Base-by-base conservation (phyloP, 2,329 filamentous ascomycete genomes). In the Onygenales sp. region DNA sequence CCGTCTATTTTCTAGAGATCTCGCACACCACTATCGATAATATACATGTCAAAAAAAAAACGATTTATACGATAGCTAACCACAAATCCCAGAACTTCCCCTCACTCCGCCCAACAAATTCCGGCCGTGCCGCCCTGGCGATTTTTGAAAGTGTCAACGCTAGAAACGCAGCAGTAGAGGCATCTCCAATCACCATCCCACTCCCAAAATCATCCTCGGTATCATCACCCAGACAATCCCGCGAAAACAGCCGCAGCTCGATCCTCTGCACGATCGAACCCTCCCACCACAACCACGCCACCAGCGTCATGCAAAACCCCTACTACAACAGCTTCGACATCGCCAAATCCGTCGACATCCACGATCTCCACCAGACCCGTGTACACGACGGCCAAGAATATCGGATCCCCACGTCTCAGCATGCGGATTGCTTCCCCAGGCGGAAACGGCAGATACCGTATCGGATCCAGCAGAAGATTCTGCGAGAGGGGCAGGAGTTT, bases 401-500 rank as follows among this genome's bases (percentile, higher is more conserved):
- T 27, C 21, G 21, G 21, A 59, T 65, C 3, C 67, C 67, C 7
- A 44, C 66, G n/a, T 50, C 40, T 31, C 62, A 61, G 45, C 52
- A 69, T 43, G 67, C 63, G 21, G 68, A 71, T 59, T 61, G 60
- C n/a, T 58, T 69, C 42, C 52, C 60, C 54, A 54, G 59, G 44
- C 57, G 58, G 44, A 70, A 68, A 42, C 43, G 52, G 51, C 46
- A 42, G 10, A 51, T 62, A 34, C 56, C 61, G 40, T 48, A 49
- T 48, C 47, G 54, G 17, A 52, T 61, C 14, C 61, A 61, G 59
- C 52, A 43, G 43, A 59, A 57, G 51, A 51, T 63, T 33, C 43
- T 53, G 39, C 42, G 39, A 43, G 53, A 62, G 36, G 62, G 60
- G 49, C 54, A 58, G 56, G 36, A 52, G 46, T 54, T 64, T 55